A percentile compares a stretch with the other conserved stretches of the same genome.
Conservation (phyloP, 176 grass and related monocot species). For the sorghum (Sorghum bicolor) region DNA sequence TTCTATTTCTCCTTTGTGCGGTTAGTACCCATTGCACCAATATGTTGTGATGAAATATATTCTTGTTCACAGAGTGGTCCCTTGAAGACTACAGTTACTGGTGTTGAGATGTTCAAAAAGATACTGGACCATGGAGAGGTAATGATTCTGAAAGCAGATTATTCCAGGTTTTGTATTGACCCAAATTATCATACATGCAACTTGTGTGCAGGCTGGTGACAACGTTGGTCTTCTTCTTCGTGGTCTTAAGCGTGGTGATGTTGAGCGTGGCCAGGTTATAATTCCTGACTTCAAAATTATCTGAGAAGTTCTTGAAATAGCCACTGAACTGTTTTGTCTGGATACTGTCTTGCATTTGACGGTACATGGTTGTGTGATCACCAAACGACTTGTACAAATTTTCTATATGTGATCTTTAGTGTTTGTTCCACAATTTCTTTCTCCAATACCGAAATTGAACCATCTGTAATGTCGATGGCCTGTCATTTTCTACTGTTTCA, state of each 20-base stretch:
- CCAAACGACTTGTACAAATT: background rate
- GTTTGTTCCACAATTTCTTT: background rate
- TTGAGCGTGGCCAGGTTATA: slow-evolving; percentile 85
- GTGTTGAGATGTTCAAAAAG: slow-evolving; percentile 99
- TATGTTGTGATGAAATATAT: background rate
- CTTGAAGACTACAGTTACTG: slow-evolving; percentile 91
- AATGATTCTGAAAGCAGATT: background rate
- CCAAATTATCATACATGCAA: background rate
- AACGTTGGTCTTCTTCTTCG: slow-evolving; percentile 96
- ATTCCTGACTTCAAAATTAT: background rate
- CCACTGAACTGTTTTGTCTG: background rate
- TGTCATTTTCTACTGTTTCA: slow-evolving; percentile 32
- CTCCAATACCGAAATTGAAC: background rate
- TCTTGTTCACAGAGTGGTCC: slow-evolving; percentile 62
- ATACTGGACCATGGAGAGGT: slow-evolving; percentile 97
- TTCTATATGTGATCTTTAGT: background rate
- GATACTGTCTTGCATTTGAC: background rate
- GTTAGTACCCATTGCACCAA: background rate
- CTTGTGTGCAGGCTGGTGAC: slow-evolving; percentile 68
- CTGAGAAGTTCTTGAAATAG: background rate
- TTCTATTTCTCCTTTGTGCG: background rate
- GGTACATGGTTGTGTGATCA: background rate
- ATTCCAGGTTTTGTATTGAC: background rate
- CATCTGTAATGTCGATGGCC: background rate
- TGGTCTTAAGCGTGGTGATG: slow-evolving; percentile 92